A percentile compares a stretch with the other conserved stretches of the same genome.
Conservation (phyloP, 192 early-diverging fungal genomes). For the Gigaspora rosea region DNA sequence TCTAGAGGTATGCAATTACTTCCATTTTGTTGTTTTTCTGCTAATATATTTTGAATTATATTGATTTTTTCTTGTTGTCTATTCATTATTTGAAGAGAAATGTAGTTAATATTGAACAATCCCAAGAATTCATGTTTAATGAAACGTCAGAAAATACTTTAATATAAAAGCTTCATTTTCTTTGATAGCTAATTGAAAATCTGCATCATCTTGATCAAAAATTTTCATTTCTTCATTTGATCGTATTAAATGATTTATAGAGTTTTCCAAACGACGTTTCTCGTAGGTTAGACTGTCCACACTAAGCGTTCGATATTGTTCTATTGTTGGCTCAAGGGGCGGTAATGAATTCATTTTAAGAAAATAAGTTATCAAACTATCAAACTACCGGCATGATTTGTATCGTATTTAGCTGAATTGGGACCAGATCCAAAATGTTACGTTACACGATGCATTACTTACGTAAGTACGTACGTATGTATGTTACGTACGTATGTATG, state of each 20-base stretch:
- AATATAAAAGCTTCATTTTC: slow-evolving; percentile 43
- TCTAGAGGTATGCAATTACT: slow-evolving; percentile 6
- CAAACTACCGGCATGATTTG: no score
- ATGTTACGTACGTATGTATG: no score
- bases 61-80: slow-evolving; percentile 12
- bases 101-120: background rate
- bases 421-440: no score
- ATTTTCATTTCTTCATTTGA: slow-evolving; percentile 45
- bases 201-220: slow-evolving; percentile 44
- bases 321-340: slow-evolving; percentile 25
- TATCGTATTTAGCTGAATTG: no score
- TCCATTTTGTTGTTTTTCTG: slow-evolving; percentile 11
- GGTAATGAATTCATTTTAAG: slow-evolving; percentile 2
- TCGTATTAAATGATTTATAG: slow-evolving; percentile 40
- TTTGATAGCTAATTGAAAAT: slow-evolving; percentile 38
- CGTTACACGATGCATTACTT: no score
- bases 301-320: slow-evolving; percentile 28
- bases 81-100: background rate
- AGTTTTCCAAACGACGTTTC: slow-evolving; percentile 44
- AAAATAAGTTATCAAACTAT: background rate
- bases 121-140: background rate
- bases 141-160: slow-evolving; percentile 25
- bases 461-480: no score
- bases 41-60: slow-evolving; percentile 9
- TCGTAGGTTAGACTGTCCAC: slow-evolving; percentile 39